Base-by-base conservation (phyloP, 768 basidiomycete genomes). In the Strobilomyces dryophilus region DNA sequence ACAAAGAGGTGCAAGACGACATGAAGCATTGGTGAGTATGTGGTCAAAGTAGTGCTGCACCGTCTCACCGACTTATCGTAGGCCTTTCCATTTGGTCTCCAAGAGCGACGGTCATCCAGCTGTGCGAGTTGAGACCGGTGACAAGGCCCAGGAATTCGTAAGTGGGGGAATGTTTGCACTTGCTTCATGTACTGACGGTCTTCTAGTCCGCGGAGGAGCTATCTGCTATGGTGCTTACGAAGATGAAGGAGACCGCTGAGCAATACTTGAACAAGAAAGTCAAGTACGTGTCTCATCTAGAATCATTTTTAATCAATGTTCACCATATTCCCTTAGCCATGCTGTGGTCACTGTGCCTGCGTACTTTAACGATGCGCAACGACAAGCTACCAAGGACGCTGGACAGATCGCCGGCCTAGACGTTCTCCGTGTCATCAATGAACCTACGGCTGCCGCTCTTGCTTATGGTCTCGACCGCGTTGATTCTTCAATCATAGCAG, bases 351-450 rank as follows among this genome's bases (percentile, higher is more conserved):
- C 95, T 14, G 95, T 98, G 29, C 97, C 95, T 1, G 95, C 95
- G 0, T 98, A 98, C 76, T 99, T 98, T 83, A 99, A 99, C 71
- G 97, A 99, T 68, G 95, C 97, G 18, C 97, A 99, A 73, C 87
- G 97, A 55, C 95, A 98, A 77, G 97, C 97, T 5, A 99, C 97
- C 40, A 97, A 98, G 75, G 87, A 98, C 56, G 94, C 97, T 49
- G 97, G 97, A 66, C 87, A 92, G 69, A 98, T 98, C 61, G 95
- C 97, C 18, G 97, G 97, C 66, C 83, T 98, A 17, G 92, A 98
- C 18, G 97, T 98, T 42, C 86, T 98, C 44, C 93, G 95, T 63
- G 95, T 98, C 54, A 98, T 99, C 76, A 98, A 98, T 71, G 97
- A 98, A 72, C 95, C 97, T 26, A 99, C 97, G 20, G 97, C 97